These are phyloP conservation scores for Myochromella boudieri DNA, from an alignment of 768 basidiomycete genomes.

Conservation along the genomic window DNA sequence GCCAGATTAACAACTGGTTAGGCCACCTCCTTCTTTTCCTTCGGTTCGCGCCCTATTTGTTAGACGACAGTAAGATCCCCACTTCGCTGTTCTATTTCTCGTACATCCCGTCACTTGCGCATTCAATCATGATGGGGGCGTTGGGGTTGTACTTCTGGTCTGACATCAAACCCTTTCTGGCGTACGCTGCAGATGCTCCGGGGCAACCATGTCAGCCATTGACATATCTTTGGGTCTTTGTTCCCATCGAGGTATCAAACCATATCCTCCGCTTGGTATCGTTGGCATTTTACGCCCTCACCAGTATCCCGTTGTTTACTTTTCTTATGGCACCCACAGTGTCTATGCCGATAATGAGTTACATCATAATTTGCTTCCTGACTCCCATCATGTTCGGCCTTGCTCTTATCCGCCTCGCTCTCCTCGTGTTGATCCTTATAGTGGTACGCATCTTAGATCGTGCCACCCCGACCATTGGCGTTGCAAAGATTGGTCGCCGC, in stretches of 20 bases:
- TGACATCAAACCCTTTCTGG: background rate
- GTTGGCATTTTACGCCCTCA: background rate
- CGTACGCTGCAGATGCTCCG: background rate
- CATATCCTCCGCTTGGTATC: background rate
- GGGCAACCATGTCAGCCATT: background rate
- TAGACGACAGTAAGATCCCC: background rate
- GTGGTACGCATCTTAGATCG: too few relatives aligned
- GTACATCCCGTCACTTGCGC: background rate
- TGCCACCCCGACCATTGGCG: too few relatives aligned
- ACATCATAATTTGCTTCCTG: too few relatives aligned
- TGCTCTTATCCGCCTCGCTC: too few relatives aligned
- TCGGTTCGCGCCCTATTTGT: background rate
- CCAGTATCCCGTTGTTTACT: background rate
- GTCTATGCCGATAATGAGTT: too few relatives aligned
- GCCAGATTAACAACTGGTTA: background rate
- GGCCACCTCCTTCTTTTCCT: background rate
- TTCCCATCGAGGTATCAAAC: background rate
- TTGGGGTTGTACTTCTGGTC: background rate
- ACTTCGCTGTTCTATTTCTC: background rate
- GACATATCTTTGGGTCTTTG: slow-evolving; percentile 4
- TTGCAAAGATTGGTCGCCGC: too few relatives aligned
- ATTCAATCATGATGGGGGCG: background rate
- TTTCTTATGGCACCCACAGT: too few relatives aligned
- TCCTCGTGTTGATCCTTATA: too few relatives aligned
- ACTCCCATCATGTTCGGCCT: too few relatives aligned